These are phyloP conservation scores for Candida coleopterorum DNA, from an alignment of 805 yeast species.

Conservation along the genomic window DNA sequence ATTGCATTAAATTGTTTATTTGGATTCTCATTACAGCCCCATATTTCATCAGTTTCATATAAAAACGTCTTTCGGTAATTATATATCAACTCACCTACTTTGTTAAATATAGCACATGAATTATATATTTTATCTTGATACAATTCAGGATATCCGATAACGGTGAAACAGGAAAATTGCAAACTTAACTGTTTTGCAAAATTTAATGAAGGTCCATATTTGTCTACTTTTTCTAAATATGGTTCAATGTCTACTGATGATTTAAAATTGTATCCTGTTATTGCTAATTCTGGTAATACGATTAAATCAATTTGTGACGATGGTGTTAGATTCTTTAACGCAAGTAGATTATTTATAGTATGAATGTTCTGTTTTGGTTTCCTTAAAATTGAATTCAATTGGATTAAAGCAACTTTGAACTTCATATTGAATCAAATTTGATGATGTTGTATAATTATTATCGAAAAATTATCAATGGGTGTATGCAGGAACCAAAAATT, in stretches of 20 bases:
- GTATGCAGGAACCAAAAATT: no score
- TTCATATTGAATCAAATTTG: no score
- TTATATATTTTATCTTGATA: constrained; percentile 46
- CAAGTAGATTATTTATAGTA: constrained; percentile 41
- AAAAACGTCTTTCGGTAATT: constrained; percentile 75
- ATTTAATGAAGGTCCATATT: constrained; percentile 42
- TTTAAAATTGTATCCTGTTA: constrained; percentile 77
- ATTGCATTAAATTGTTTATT: constrained; percentile 49
- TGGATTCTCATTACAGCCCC: constrained; percentile 76
- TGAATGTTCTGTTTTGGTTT: constrained; percentile 48
- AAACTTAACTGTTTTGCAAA: constrained; percentile 56
- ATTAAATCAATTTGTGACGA: constrained; percentile 54
- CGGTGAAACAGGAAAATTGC: constrained; percentile 54
- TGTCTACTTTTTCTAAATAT: constrained; percentile 42
- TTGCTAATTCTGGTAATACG: constrained; percentile 76
- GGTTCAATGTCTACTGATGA: constrained; percentile 48
- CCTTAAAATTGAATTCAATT: constrained; percentile 63
- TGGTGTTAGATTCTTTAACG: constrained; percentile 15
- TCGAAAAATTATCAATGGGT: no score
- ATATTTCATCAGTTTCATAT: constrained; percentile 71
- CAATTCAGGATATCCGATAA: constrained; percentile 80
- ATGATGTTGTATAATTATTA: no score
- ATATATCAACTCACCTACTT: constrained; percentile 52
- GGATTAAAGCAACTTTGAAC: constrained; percentile 60
- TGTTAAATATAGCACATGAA: constrained; percentile 62